Base-by-base conservation (phyloP, 352 stramenopile species). In the Aphanomyces cochlioides region DNA sequence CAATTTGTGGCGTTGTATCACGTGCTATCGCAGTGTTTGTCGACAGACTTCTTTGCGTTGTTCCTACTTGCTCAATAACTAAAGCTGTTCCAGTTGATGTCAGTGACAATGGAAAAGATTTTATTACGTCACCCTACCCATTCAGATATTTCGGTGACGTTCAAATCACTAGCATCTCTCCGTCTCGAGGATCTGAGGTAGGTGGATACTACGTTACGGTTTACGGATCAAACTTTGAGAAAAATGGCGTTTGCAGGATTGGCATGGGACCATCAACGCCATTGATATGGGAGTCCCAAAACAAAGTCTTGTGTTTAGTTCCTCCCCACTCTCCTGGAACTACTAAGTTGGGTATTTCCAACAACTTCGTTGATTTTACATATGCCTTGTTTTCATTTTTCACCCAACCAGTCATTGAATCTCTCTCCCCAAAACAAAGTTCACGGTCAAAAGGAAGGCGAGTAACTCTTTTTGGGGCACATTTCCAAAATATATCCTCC, bases 141-240 rank as follows among this genome's bases (percentile, higher is more conserved):
- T 85, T 47, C 19, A 59, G 39, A 75, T 88, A 70, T 47, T 40
- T 36, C 6, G 1, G 6, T 8, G n/a, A 17, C 15, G 37, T 70
- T 10, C 4, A 48, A 40, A 8, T 70, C 19, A n/a, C 19, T 5
- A 40, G 19, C 3, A 7, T 64, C 4, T 41, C 6, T 7, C 64
- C 64, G 2, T 17, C 36, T 36, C 54, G 68, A 34, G 28, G 85
- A 6, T 60, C 40, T 21, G 71, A 75, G 38, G 6, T 28, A 15
- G 67, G 76, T 53, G 61, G 19, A 3, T 60, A 47, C 17, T 47
- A 41, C 37, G 43, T 74, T 17, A 38, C 36, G 6, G n/a, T 69
- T 4, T 36, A 17, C 10, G 50, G 45, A 7, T 38, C 12, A 19
- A 56, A 48, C 7, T 58, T 74, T 40, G 63, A 74, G 28, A 53